phyloP scores from a whole-genome alignment of 176 grass and related monocot species.

The Cymbopogon citratus region DNA sequence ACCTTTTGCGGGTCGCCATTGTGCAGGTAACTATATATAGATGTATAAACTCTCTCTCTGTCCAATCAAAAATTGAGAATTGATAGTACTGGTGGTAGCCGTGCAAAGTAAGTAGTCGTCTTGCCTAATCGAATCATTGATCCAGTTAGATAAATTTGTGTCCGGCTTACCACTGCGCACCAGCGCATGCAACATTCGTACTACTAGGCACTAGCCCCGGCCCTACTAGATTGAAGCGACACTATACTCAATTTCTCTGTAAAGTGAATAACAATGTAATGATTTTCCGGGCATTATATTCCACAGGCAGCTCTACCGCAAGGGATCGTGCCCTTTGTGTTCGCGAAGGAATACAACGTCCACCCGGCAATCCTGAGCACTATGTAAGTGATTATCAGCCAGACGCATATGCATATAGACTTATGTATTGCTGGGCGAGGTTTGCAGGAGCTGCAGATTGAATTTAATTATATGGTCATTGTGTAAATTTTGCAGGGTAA shows the following conservation, averaged over 20 bases:
- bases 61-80: no score
- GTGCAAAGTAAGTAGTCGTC: no score
- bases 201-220: background rate
- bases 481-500: slow-evolving; percentile 51
- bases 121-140: no score
- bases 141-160: background rate
- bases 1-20: slow-evolving; percentile 63
- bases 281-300: background rate
- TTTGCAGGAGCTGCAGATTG: background rate
- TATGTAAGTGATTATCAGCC: slow-evolving; percentile 41
- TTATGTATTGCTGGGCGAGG: background rate
- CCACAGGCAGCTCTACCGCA: slow-evolving; percentile 84
- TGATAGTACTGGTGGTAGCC: no score
- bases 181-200: background rate
- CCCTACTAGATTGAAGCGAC: background rate
- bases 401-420: no score
- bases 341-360: slow-evolving; percentile 93
- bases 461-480: background rate
- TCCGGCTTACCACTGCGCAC: background rate
- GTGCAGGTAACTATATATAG: slow-evolving; percentile 48
- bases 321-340: slow-evolving; percentile 96
- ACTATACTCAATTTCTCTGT: background rate
- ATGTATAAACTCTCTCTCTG: no score
- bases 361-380: slow-evolving; percentile 80
- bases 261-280: background rate